phyloP scores from a whole-genome alignment of 2,329 filamentous ascomycete species.

The Dactylellina sp. region DNA sequence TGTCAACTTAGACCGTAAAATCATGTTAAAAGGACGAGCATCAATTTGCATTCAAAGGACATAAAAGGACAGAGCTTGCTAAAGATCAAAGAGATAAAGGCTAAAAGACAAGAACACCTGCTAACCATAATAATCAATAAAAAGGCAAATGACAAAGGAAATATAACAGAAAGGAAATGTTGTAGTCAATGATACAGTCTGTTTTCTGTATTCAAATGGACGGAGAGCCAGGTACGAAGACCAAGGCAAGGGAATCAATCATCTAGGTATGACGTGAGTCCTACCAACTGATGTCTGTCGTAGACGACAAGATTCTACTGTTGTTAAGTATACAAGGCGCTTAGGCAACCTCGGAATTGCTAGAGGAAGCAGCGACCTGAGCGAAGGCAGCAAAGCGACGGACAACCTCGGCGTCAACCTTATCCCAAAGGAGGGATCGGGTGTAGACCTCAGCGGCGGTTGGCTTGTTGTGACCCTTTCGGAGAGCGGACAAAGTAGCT shows the following conservation, averaged over 20 bases:
- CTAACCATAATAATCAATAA: slow-evolving; percentile 21
- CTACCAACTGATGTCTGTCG: slow-evolving; percentile 47
- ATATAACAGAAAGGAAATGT: slow-evolving; percentile 7
- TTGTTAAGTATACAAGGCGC: slow-evolving; percentile 24
- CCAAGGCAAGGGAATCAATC: slow-evolving; percentile 19
- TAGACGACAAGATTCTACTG: slow-evolving; percentile 27
- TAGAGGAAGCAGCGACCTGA: slow-evolving; percentile 57
- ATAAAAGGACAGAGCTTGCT: slow-evolving; percentile 53
- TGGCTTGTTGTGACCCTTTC: slow-evolving; percentile 74
- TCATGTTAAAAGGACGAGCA: slow-evolving; percentile 20
- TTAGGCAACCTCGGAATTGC: slow-evolving; percentile 49
- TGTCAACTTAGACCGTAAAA: slow-evolving; percentile 39
- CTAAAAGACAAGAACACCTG: slow-evolving; percentile 45
- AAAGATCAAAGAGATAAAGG: slow-evolving; percentile 46
- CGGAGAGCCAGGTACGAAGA: slow-evolving; percentile 6
- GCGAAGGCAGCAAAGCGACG: slow-evolving; percentile 77
- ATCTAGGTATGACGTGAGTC: slow-evolving; percentile 27
- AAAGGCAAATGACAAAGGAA: slow-evolving; percentile 30
- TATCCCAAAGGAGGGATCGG: slow-evolving; percentile 90
- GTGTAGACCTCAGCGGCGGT: slow-evolving; percentile 90
- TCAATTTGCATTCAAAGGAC: slow-evolving; percentile 34
- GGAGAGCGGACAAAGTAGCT: slow-evolving; percentile 83
- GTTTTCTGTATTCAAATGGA: slow-evolving; percentile 51
- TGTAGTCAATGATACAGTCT: slow-evolving; percentile 55
- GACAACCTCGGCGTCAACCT: slow-evolving; percentile 91